Percentiles rank a stretch among this genome's conserved stretches.
These are phyloP conservation scores for Macrolepiota fuliginosa DNA, from an alignment of 768 basidiomycete species.

Conservation along the genomic window DNA sequence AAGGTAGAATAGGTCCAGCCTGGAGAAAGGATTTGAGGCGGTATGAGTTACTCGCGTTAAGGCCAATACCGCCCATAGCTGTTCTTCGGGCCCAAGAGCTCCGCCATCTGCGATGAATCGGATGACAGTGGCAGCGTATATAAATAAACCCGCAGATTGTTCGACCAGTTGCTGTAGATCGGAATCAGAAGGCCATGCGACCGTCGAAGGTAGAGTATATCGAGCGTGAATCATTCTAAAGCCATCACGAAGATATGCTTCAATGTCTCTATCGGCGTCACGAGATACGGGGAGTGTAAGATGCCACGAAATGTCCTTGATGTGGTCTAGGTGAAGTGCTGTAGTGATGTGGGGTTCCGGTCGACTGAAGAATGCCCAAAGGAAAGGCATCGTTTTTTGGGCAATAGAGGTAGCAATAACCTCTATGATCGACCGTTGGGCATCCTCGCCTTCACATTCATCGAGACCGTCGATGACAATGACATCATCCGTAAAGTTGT, in stretches of 20 bases:
- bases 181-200: slow-evolving; percentile 19
- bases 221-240: slow-evolving; percentile 3
- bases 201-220: background rate
- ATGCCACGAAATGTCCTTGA: background rate
- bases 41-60: background rate
- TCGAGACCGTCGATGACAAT: background rate
- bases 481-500: background rate
- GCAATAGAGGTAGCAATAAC: slow-evolving; percentile 1
- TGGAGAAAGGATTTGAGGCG: background rate
- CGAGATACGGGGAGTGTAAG: slow-evolving; percentile 9
- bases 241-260: slow-evolving; percentile 12
- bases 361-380: slow-evolving; percentile 23
- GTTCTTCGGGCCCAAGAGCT: background rate
- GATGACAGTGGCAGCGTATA: slow-evolving; percentile 23
- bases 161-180: slow-evolving; percentile 17
- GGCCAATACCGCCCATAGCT: background rate
- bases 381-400: slow-evolving; percentile 12
- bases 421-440: slow-evolving; percentile 16
- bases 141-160: slow-evolving; percentile 22
- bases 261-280: slow-evolving; percentile 16
- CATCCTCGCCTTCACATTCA: background rate
- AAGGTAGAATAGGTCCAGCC: background rate
- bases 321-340: background rate
- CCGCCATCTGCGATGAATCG: slow-evolving; percentile 18
- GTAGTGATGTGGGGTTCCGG: slow-evolving; percentile 22